Evolutionary conservation across 345 rosid genomes (phyloP), one percentile per base, ranked within the genome.

Genomic region (Pistacia integerrima): DNA sequence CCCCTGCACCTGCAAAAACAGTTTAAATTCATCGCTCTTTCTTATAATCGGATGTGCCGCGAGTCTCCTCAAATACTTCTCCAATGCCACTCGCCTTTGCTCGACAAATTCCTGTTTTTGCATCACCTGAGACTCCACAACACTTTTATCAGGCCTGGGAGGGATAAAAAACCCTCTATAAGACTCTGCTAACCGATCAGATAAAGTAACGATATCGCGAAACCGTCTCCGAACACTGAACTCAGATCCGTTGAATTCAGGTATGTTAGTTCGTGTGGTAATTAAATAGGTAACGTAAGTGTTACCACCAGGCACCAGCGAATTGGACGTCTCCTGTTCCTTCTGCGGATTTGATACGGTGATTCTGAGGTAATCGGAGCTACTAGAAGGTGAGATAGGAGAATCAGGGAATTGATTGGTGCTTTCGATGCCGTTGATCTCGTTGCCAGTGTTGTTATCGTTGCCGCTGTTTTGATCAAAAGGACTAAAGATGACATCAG

Each of bases 71-170:
- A 97, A 70, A 75, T 92, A 94, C 76, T 89, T 97, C 93, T 94
- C 98, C 79, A 97, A 83, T 1, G 93, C 90, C 73, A 97, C 83
- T 79, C 97, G 85, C 81, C 97, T 87, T 87, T 94, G 97, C 87
- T 97, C 98, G 41, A 97, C 95, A 22, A 96, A 96, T 65, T 94
- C 97, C 88, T 92, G 97, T 79, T 92, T 96, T 60, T 96, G 99
- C 98, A 97, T 97, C 64, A 97, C 94, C 81, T 97, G 97, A 46
- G 95, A 85, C 90, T 94, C 99, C 5, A 94, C 97, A 2, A 97
- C 94, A 68, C 83, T 97, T 89, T 97, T 97, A 64, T 97, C 98
- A 6, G 99, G 98, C 49, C 99, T 79, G 0, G 97, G 97, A 6
- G 98, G 97, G 55, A 97, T 91, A 62, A 88, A 91, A 74, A 85